These are phyloP conservation scores for Pythium diclinum DNA, from an alignment of 352 stramenopile genomes.

Conservation along the genomic window DNA sequence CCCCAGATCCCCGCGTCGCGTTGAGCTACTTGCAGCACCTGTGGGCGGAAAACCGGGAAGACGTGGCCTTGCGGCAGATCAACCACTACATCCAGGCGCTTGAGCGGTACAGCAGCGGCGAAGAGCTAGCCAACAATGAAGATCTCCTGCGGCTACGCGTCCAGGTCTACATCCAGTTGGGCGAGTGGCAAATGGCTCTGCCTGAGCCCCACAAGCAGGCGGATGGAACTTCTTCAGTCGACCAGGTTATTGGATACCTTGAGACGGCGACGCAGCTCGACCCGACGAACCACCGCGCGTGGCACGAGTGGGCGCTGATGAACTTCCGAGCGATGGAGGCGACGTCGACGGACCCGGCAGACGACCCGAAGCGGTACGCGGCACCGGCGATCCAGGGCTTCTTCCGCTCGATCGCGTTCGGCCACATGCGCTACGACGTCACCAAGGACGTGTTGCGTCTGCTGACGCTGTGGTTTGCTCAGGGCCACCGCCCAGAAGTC, in stretches of 20 bases:
- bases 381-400: conserved; percentile 97
- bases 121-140: conserved; percentile 34
- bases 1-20: conserved; percentile 69
- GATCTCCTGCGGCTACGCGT: conserved; percentile 76
- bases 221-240: conserved; percentile 54
- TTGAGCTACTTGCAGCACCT: conserved; percentile 81
- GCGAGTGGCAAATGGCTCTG: conserved; percentile 82
- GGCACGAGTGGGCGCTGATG: conserved; percentile 98
- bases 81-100: conserved; percentile 83
- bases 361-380: conserved; percentile 76
- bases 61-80: conserved; percentile 80
- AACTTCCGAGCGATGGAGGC: conserved; percentile 92
- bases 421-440: conserved; percentile 91
- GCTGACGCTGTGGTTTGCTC: conserved; percentile 98
- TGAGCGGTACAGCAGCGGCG: conserved; percentile 58
- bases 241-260: conserved; percentile 78
- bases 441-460: conserved; percentile 98
- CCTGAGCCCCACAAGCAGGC: conserved; percentile 68
- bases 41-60: conserved; percentile 80
- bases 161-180: conserved; percentile 83
- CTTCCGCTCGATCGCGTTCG: conserved; percentile 96
- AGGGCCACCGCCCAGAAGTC: conserved; percentile 92
- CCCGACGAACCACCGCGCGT: conserved; percentile 95
- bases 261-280: conserved; percentile 80
- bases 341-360: conserved; percentile 45